Conservation (phyloP, 192 early-diverging fungal genomes). For the Lobosporangium transversale region DNA sequence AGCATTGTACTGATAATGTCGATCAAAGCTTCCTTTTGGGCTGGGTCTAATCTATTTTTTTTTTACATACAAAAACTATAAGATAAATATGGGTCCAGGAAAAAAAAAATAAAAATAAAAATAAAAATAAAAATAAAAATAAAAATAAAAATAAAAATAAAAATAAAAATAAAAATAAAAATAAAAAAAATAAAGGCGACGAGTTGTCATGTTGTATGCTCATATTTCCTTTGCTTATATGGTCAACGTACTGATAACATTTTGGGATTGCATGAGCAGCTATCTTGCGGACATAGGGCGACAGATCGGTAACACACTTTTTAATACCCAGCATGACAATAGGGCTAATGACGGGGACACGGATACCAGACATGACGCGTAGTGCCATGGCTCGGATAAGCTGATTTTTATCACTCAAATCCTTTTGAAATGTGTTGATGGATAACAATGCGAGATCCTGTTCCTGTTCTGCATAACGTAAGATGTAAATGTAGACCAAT, state of each 20-base stretch:
- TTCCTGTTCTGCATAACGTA: constrained; percentile 96
- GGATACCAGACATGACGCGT: constrained; percentile 94
- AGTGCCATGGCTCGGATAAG: constrained; percentile 96
- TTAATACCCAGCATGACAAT: constrained; percentile 93
- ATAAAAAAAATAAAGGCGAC: too few species aligned
- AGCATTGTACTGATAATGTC: constrained; percentile 81
- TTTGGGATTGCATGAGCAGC: constrained; percentile 93
- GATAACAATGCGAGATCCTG: constrained; percentile 95
- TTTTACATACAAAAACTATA: too few species aligned
- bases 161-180: too few species aligned
- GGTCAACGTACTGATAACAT: constrained; percentile 76
- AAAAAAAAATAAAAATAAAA: not conserved
- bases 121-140: not conserved
- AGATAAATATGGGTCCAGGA: too few species aligned
- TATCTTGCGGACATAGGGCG: constrained; percentile 93
- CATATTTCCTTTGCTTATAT: too few species aligned
- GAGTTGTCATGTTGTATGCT: too few species aligned
- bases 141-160: too few species aligned
- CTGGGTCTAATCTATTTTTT: constrained; percentile 79
- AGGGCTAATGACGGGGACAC: constrained; percentile 90
- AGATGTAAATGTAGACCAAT: constrained; percentile 95
- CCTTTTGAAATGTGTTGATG: constrained; percentile 98
- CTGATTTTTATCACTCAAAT: constrained; percentile 91
- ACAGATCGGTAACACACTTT: constrained; percentile 85
- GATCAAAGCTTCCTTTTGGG: constrained; percentile 77